Conservation (phyloP, 345 rosid species). For the Acer saccharum region DNA sequence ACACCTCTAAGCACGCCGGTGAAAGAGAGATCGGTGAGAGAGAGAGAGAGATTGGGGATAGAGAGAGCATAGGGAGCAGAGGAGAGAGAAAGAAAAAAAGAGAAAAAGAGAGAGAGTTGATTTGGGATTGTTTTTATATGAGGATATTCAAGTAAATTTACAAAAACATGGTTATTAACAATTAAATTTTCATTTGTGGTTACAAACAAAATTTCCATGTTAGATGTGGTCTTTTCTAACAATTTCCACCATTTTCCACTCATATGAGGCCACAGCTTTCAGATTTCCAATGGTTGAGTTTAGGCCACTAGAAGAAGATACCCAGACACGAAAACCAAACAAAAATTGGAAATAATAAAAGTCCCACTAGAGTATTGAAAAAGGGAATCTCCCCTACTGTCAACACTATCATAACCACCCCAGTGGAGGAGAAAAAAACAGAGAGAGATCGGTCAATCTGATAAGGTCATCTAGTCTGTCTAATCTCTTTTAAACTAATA, state of each 20-base stretch:
- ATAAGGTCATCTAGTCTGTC: constrained; percentile 21
- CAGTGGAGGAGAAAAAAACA: constrained; percentile 26
- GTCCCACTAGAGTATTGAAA: neutral
- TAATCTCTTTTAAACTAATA: neutral
- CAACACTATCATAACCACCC: constrained; percentile 16
- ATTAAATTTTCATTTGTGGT: too few relatives aligned
- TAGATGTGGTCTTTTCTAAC: too few relatives aligned
- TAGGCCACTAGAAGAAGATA: neutral
- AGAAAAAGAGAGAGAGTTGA: too few relatives aligned
- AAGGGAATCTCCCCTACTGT: constrained; percentile 6
- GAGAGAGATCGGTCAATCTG: constrained; percentile 1
- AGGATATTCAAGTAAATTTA: too few relatives aligned
- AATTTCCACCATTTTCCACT: constrained; percentile 3
- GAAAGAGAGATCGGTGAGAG: too few relatives aligned
- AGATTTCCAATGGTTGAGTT: neutral
- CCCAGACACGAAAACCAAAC: neutral
- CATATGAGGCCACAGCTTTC: neutral
- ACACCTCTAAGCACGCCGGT: too few relatives aligned
- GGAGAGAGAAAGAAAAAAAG: too few relatives aligned
- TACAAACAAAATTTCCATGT: too few relatives aligned
- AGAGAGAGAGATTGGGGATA: too few relatives aligned
- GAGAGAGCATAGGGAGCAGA: too few relatives aligned
- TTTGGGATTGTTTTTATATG: too few relatives aligned
- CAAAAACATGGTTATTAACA: too few relatives aligned
- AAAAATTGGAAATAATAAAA: neutral